Conservation (phyloP, 768 basidiomycete genomes). For the Auricularia heimuer region DNA sequence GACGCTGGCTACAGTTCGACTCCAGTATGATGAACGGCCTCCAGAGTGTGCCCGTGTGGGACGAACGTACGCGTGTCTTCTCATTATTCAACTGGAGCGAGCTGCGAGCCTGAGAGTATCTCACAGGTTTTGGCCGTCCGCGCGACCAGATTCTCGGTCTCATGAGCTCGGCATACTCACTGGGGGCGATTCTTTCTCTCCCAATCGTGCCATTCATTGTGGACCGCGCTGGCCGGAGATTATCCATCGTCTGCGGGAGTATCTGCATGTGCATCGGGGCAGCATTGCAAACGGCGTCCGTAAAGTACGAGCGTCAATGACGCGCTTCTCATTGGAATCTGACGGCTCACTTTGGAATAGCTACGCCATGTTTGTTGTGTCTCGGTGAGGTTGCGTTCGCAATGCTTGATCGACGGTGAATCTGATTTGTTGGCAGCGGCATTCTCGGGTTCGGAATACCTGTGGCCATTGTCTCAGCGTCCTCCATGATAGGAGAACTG, state of each 20-base stretch:
- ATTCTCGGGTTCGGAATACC: conserved; percentile 10
- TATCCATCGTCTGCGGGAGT: conserved; percentile 16
- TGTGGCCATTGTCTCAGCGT: conserved; percentile 6
- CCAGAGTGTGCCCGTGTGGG: conserved; percentile 50
- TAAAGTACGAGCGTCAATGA: conserved; percentile 1
- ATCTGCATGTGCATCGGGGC: conserved; percentile 38
- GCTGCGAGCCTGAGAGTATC: neutral
- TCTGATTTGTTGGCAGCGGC: conserved; percentile 1
- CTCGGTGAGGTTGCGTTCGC: too few species aligned
- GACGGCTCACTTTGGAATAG: too few species aligned
- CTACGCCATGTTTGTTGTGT: too few species aligned
- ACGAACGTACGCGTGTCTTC: conserved; percentile 31
- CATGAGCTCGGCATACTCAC: conserved; percentile 48
- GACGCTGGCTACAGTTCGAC: conserved; percentile 29
- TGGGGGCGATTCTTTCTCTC: conserved; percentile 46
- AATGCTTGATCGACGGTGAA: too few species aligned
- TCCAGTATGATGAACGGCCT: conserved; percentile 55
- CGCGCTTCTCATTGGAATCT: too few species aligned
- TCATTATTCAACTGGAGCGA: neutral
- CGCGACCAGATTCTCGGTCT: conserved; percentile 44
- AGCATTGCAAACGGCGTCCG: conserved; percentile 8
- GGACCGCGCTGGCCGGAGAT: conserved; percentile 41
- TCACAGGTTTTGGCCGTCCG: conserved; percentile 44
- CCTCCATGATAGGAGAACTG: conserved; percentile 8
- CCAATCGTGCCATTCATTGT: conserved; percentile 44